Percentiles rank a stretch among this genome's conserved stretches.
Evolutionary conservation across 768 basidiomycete genomes (phyloP).

Genomic region (Pleurotus djamor): DNA sequence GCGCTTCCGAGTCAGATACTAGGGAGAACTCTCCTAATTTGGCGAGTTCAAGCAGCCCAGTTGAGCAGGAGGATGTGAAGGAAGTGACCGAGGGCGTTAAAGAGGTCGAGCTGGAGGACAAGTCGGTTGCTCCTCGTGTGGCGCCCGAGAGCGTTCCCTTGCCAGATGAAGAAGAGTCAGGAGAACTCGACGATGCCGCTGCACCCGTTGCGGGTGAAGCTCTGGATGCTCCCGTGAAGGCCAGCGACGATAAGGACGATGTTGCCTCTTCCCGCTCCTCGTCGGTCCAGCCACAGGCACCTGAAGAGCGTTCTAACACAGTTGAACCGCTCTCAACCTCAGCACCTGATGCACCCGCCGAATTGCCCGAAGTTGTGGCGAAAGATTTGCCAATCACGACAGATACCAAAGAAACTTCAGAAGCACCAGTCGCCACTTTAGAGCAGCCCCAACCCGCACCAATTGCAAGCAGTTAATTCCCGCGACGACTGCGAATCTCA

Average conservation of each 20-base stretch:
- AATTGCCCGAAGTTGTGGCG: background rate
- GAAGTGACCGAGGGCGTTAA: conserved; percentile 72
- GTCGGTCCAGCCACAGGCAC: background rate
- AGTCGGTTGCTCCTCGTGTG: conserved; percentile 11
- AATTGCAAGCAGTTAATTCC: background rate
- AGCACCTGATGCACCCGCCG: background rate
- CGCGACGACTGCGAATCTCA: background rate
- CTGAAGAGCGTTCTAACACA: background rate
- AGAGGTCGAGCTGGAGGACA: conserved; percentile 61
- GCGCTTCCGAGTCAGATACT: conserved; percentile 17
- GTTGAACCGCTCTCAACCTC: background rate
- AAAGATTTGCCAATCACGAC: background rate
- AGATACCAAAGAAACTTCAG: background rate
- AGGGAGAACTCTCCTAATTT: conserved; percentile 18
- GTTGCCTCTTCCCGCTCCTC: conserved; percentile 4
- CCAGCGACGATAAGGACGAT: background rate
- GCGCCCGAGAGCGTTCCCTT: conserved; percentile 18
- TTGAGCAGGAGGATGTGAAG: conserved; percentile 47
- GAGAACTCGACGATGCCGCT: conserved; percentile 3
- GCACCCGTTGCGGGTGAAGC: background rate
- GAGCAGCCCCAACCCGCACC: background rate
- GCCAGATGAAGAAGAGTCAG: conserved; percentile 7
- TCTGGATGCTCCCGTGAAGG: background rate
- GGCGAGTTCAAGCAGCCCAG: conserved; percentile 32
- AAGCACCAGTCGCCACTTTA: background rate